A percentile compares a stretch with the other conserved stretches of the same genome.
Conservation (phyloP, 768 basidiomycete genomes). For the Phaeotremella skinneri region DNA sequence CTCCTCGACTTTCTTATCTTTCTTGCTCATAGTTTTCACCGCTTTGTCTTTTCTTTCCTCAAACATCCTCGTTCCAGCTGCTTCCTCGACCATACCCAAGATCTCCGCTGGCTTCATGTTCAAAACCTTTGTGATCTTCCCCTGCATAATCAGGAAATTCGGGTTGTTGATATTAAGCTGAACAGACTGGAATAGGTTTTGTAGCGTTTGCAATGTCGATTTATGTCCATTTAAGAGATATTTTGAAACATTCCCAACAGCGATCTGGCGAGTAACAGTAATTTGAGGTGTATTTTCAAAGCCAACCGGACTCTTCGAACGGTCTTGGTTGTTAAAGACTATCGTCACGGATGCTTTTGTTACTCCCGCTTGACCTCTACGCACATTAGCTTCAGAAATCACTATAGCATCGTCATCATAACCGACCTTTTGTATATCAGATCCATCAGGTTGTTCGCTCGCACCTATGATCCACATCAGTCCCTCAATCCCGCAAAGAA, state of each 20-base stretch:
- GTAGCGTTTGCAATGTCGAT: conserved; percentile 75
- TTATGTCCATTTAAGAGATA: conserved; percentile 97
- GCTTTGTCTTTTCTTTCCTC: conserved; percentile 98
- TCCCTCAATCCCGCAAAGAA: neutral
- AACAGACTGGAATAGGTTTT: conserved; percentile 90
- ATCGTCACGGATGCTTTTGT: conserved; percentile 97
- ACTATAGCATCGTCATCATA: neutral
- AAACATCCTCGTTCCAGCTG: conserved; percentile 97
- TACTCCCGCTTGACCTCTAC: conserved; percentile 82
- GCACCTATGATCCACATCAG: conserved; percentile 26
- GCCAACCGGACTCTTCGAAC: conserved; percentile 75
- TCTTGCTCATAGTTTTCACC: conserved; percentile 91
- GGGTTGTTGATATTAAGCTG: conserved; percentile 99
- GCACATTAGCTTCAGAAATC: neutral
- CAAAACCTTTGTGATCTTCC: conserved; percentile 95
- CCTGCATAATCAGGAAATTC: conserved; percentile 99
- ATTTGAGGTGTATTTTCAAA: conserved; percentile 78
- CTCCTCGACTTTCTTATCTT: conserved; percentile 92
- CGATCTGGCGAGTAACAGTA: conserved; percentile 93
- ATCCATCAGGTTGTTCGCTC: conserved; percentile 81
- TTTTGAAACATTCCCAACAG: conserved; percentile 87
- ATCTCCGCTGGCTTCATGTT: conserved; percentile 99
- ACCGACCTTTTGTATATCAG: conserved; percentile 87
- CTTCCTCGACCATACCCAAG: conserved; percentile 97
- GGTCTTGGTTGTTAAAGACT: conserved; percentile 96